phyloP scores from a whole-genome alignment of 208 protist species.

The Leishmania major region DNA sequence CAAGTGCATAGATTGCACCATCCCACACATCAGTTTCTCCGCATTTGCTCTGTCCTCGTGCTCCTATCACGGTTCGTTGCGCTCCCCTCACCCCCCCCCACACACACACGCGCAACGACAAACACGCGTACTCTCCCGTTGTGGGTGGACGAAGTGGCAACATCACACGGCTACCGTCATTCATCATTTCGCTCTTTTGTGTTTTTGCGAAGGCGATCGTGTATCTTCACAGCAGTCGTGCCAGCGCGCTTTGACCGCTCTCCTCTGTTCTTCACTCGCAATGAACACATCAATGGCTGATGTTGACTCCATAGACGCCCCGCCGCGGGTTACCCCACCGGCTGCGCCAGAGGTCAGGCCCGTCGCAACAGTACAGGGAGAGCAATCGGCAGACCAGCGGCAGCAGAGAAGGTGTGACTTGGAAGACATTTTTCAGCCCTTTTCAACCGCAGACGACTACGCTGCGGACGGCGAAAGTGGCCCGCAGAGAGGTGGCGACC shows the following conservation, averaged over 20 bases:
- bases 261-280: background rate
- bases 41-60: background rate
- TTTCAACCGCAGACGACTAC: background rate
- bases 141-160: background rate
- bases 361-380: background rate
- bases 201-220: background rate
- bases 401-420: constrained; percentile 6
- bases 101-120: background rate
- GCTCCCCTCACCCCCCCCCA: background rate
- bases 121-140: background rate
- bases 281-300: constrained; percentile 25
- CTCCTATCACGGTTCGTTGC: background rate
- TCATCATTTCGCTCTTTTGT: background rate
- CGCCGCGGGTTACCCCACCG: constrained; percentile 12
- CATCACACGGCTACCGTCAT: background rate
- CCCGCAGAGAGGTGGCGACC: background rate
- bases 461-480: background rate
- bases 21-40: background rate
- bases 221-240: background rate
- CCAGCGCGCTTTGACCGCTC: background rate
- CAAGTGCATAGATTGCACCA: background rate
- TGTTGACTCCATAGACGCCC: constrained; percentile 29
- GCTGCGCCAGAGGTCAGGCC: background rate
- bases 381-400: background rate
- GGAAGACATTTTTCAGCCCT: constrained; percentile 27